Base-by-base conservation (phyloP, 371 early-diverging fungal species). In the Syncephalastrum contaminatum region DNA sequence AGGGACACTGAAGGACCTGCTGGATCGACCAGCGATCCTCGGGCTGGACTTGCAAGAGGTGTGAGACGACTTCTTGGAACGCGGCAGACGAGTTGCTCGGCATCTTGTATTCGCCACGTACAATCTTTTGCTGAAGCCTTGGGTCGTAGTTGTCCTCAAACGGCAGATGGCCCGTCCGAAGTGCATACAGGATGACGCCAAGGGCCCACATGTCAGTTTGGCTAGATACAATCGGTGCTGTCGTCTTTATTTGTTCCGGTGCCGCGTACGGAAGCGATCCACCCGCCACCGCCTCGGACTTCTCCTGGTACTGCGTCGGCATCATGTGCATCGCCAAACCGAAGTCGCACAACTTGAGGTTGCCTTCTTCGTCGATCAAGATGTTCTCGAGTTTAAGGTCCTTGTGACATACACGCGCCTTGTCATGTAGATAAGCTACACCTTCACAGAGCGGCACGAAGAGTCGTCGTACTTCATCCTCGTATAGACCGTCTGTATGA, bases 361-460 rank as follows among this genome's bases (percentile, higher is more conserved):
- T 56, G 2, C 59, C 62, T 43, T 70, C 46, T 36, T 76, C 72
- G 56, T 78, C 79, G 15, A 81, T 56, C 41, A 97, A 64, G 19
- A 97, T 82, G 67, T 98, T 98, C 12, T 98, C 99, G 30, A 91
- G 77, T 69, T 98, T 98, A 44, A 98, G 64, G 66, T 98, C 99
- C 52, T 93, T 84, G 69, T 98, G 97, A 19, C 88, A 86, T 18
- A 96, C 80, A 15, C 78, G 62, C 36, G 70, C 73, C 19, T 89
- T 83, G 4, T 71, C 66, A 69, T 98, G 99, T 43, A 96, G 60
- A 67, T 95, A 95, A 20, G 74, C 62, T 1, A 98, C 63, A 5
- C 90, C 93, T 10, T 75, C 66, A 12, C 84, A 76, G 1, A 95
- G 54, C 62, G 93, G 91, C n/a, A 70, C 58, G 60, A 94, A 91